phyloP scores from a whole-genome alignment of 768 basidiomycete genomes.

The Suillus spraguei region DNA sequence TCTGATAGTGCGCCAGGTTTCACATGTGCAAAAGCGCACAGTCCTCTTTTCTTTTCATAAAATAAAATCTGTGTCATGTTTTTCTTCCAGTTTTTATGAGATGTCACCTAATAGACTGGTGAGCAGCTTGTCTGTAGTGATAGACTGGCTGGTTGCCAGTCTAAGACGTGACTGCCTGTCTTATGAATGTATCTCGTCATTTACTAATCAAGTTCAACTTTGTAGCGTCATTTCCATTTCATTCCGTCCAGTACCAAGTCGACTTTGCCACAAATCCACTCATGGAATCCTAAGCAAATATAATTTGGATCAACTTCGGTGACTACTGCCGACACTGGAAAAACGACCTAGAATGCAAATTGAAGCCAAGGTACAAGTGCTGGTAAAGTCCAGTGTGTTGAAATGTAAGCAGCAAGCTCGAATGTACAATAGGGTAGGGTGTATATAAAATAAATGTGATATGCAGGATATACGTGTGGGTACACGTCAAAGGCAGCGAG shows the following conservation, averaged over 20 bases:
- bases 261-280: not conserved
- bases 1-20: not conserved
- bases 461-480: not conserved
- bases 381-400: not conserved
- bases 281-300: not conserved
- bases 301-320: not conserved
- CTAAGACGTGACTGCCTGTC: not conserved
- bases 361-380: conserved; percentile 7
- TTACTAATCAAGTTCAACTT: not conserved
- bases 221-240: no score
- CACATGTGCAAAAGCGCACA: no score
- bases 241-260: not conserved
- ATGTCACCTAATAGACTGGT: not conserved
- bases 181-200: not conserved
- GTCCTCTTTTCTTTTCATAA: not conserved
- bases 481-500: not conserved
- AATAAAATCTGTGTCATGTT: not conserved
- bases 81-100: not conserved
- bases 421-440: conserved; percentile 7
- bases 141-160: not conserved
- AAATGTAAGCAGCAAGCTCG: conserved; percentile 1
- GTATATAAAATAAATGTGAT: not conserved
- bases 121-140: not conserved
- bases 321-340: not conserved
- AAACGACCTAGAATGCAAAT: conserved; percentile 1